Base-by-base conservation (phyloP, 805 yeast species). In the Candida easanensis region DNA sequence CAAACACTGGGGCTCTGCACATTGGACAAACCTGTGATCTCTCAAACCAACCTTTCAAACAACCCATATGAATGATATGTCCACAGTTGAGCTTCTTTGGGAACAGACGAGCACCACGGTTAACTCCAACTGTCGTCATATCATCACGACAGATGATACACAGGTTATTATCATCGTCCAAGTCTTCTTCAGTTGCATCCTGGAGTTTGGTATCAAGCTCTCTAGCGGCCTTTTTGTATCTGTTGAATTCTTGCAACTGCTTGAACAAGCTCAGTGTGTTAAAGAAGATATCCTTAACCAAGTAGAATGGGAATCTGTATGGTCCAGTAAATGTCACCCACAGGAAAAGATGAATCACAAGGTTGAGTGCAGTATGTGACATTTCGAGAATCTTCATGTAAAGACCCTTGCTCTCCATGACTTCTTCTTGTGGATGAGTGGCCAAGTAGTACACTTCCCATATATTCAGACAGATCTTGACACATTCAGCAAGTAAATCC, bases 101-200 rank as follows among this genome's bases (percentile, higher is more conserved):
- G 38, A 65, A 69, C 34, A 66, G 64, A 43, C 85, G 70, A 44
- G 66, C 66, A 54, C 54, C 68, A 54, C 45, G 62, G 9, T 37
- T 46, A 3, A 56, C 44, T 2, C 60, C 73, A 3, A 61, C 68
- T 1, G 79, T 58, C 5, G 70, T 62, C 91, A 91, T 84, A 48
- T 88, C 96, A 53, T 93, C 98, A 54, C 96, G 80, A 65, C 99
- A 91, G 32, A 91, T 84, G 48, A 88, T 88, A 65, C 99, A 85
- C 20, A 86, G 59, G 60, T 69, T 65, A 45, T 82, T 84, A 49
- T 77, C 81, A 16, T 79, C 72, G 6, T 66, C 75, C 44, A 86
- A 68, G 35, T 86, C 90, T 18, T 56, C 53, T 11, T 62, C 69
- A 1, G 82, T 68, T 3, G 96, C 95, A 46, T 79, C 74, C 7